phyloP scores from a whole-genome alignment of 2,329 filamentous ascomycete species.

The Alternaria metachromatica region DNA sequence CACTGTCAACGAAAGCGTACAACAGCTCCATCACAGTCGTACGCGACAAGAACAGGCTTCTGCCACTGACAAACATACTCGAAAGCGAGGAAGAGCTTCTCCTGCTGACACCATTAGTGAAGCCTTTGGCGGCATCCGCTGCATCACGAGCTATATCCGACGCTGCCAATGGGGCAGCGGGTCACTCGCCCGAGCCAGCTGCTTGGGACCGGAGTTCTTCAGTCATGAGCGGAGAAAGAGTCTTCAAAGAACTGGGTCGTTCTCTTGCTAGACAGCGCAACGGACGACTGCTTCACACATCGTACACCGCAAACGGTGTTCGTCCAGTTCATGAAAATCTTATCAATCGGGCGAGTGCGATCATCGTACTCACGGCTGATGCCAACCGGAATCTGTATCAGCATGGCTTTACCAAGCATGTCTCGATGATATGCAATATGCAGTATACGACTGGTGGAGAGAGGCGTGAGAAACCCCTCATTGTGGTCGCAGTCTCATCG shows the following conservation, averaged over 20 bases:
- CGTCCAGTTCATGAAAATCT: conserved; percentile 92
- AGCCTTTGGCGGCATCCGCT: conserved; percentile 88
- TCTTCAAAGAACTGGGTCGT: conserved; percentile 88
- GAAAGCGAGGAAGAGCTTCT: conserved; percentile 88
- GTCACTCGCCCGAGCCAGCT: conserved; percentile 61
- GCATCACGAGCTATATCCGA: conserved; percentile 75
- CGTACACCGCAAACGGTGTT: conserved; percentile 92
- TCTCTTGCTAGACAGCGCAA: conserved; percentile 85
- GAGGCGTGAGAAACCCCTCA: conserved; percentile 77
- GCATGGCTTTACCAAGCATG: conserved; percentile 92
- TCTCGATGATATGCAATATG: conserved; percentile 93
- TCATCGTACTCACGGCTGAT: conserved; percentile 91
- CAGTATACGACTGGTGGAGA: conserved; percentile 73
- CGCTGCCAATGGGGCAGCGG: conserved; percentile 59
- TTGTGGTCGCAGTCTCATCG: conserved; percentile 92
- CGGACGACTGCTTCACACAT: conserved; percentile 88
- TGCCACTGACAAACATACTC: conserved; percentile 82
- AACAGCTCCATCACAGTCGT: conserved; percentile 93
- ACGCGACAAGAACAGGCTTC: conserved; percentile 81
- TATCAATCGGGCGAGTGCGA: conserved; percentile 84
- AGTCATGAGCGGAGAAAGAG: conserved; percentile 89
- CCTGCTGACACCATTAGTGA: conserved; percentile 85
- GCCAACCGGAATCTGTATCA: conserved; percentile 94
- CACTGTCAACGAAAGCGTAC: conserved; percentile 83
- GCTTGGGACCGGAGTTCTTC: conserved; percentile 64